Evolutionary conservation across 2,329 filamentous ascomycete genomes (phyloP).

Genomic region (Orbilia blumenaviensis): DNA sequence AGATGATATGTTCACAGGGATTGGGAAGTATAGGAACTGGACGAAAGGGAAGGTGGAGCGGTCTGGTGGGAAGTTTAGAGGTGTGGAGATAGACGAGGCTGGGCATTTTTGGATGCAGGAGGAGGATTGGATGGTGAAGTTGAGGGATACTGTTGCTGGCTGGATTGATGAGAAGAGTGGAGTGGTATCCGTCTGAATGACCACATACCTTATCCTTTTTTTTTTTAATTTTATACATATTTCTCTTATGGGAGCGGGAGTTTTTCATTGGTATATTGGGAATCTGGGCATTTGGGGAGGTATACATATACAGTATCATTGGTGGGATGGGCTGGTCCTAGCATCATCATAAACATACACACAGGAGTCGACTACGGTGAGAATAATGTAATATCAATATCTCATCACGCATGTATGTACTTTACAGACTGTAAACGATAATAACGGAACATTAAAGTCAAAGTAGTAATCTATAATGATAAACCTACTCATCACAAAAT

Average conservation of each 20-base stretch:
- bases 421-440: background rate
- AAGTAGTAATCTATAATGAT: background rate
- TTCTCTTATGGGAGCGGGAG: background rate
- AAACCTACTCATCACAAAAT: background rate
- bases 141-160: conserved; percentile 59
- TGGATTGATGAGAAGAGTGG: conserved; percentile 55
- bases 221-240: too few species aligned
- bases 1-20: conserved; percentile 76
- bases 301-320: background rate
- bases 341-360: background rate
- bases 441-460: background rate
- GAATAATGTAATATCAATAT: background rate
- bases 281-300: background rate
- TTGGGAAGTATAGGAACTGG: conserved; percentile 74
- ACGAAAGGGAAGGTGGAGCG: conserved; percentile 63
- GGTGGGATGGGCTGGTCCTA: background rate
- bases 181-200: background rate
- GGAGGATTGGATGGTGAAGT: conserved; percentile 64
- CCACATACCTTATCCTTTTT: background rate
- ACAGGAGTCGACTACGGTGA: background rate
- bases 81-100: conserved; percentile 64
- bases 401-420: background rate
- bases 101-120: conserved; percentile 69
- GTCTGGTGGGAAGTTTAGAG: conserved; percentile 59
- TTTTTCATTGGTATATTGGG: background rate